phyloP scores from a whole-genome alignment of 1,284 basidiomycete genomes.

The Fomitopsis pinicola region DNA sequence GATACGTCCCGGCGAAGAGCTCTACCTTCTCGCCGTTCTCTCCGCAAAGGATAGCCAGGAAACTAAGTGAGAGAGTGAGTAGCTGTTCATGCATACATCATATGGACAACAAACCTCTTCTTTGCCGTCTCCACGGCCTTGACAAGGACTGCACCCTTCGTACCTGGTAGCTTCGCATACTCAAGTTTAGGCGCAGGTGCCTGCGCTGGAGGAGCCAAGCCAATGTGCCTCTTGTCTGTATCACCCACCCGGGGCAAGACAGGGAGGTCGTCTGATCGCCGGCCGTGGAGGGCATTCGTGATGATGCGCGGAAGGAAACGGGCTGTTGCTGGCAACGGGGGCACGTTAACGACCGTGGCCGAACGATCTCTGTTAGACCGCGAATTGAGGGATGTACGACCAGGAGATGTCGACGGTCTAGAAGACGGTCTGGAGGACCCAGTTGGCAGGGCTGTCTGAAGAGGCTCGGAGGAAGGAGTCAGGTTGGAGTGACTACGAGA shows the following conservation, averaged over 20 bases:
- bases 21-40: slow-evolving; percentile 91
- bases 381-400: slow-evolving; percentile 12
- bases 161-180: slow-evolving; percentile 87
- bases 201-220: slow-evolving; percentile 29
- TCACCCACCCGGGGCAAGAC: slow-evolving; percentile 26
- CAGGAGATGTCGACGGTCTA: slow-evolving; percentile 22
- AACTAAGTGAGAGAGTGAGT: slow-evolving; percentile 39
- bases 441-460: slow-evolving; percentile 11
- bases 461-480: slow-evolving; percentile 10
- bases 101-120: slow-evolving; percentile 56
- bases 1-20: slow-evolving; percentile 81
- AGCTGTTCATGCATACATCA: not conserved
- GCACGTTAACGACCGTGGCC: slow-evolving; percentile 17
- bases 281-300: slow-evolving; percentile 54
- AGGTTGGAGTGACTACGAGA: slow-evolving; percentile 21
- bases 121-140: slow-evolving; percentile 83
- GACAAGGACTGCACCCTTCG: slow-evolving; percentile 76
- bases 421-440: slow-evolving; percentile 13
- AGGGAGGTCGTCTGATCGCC: slow-evolving; percentile 55
- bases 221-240: slow-evolving; percentile 14
- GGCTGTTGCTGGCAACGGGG: slow-evolving; percentile 32
- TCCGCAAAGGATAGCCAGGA: slow-evolving; percentile 86
- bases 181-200: slow-evolving; percentile 80
- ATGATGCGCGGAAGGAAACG: slow-evolving; percentile 71
- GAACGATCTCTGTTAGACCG: slow-evolving; percentile 18